These are phyloP conservation scores for Crithidia brevicula DNA, from an alignment of 208 protist species.

Conservation along the genomic window DNA sequence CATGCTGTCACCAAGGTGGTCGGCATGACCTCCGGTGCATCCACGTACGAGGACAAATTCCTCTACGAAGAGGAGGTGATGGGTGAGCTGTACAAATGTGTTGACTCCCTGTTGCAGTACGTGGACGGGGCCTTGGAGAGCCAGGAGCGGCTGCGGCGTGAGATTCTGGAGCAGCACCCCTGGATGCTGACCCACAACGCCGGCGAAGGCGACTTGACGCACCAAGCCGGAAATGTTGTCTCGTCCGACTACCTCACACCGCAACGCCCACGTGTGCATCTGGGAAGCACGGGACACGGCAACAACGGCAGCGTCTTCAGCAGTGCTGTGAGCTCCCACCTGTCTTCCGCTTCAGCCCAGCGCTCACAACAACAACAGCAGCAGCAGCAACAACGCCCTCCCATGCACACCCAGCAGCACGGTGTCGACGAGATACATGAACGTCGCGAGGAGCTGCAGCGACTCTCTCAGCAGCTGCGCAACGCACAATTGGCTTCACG, in stretches of 20 bases:
- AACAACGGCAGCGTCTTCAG: constrained; percentile 11
- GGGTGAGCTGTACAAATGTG: constrained; percentile 52
- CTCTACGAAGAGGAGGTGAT: constrained; percentile 50
- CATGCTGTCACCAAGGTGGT: constrained; percentile 47
- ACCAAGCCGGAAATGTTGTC: not conserved
- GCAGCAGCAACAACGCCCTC: not conserved
- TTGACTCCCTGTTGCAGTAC: constrained; percentile 61
- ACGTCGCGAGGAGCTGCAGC: constrained; percentile 38
- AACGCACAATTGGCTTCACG: constrained; percentile 27
- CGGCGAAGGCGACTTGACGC: not conserved
- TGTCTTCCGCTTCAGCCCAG: constrained; percentile 11
- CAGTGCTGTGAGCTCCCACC: constrained; percentile 22
- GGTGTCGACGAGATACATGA: constrained; percentile 15
- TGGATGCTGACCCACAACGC: not conserved
- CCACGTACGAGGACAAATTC: constrained; percentile 21
- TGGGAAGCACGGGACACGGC: constrained; percentile 6
- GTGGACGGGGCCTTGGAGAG: constrained; percentile 74
- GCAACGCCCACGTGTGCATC: constrained; percentile 12
- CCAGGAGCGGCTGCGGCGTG: constrained; percentile 62
- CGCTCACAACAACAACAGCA: not conserved
- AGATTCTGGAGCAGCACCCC: constrained; percentile 30
- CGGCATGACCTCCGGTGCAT: constrained; percentile 25
- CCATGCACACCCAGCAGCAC: not conserved
- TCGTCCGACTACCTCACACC: constrained; percentile 28
- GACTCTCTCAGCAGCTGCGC: constrained; percentile 33